phyloP scores from a whole-genome alignment of 1,284 basidiomycete genomes.

The Stygiomarasmius scandens region DNA sequence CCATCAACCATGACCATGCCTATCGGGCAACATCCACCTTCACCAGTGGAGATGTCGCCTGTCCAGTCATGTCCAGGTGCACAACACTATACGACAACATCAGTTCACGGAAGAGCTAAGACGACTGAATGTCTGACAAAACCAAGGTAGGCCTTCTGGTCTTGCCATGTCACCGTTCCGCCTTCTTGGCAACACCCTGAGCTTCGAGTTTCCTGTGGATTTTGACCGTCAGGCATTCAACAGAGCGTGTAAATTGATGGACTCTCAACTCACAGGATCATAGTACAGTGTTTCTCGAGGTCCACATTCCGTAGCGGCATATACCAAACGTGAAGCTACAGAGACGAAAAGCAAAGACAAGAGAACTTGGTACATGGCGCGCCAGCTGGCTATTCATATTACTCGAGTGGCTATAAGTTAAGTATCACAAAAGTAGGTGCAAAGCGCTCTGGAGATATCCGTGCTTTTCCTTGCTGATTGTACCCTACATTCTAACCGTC shows the following conservation, averaged over 20 bases:
- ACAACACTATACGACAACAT: background rate
- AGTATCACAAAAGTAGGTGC: no score
- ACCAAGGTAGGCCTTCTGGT: conserved; percentile 7
- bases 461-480: no score
- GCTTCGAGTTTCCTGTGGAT: background rate
- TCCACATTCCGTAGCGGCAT: background rate
- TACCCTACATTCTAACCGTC: no score
- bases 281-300: conserved; percentile 3
- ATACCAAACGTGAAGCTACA: background rate
- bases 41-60: conserved; percentile 5
- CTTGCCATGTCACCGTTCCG: conserved; percentile 10
- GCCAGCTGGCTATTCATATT: background rate
- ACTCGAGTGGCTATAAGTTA: no score
- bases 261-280: conserved; percentile 7
- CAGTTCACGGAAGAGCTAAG: background rate
- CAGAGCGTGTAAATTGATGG: background rate
- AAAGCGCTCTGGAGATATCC: no score
- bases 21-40: conserved; percentile 12
- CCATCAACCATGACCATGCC: conserved; percentile 8
- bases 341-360: background rate
- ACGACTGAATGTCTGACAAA: conserved; percentile 1
- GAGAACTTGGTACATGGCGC: background rate
- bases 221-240: no score
- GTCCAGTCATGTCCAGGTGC: conserved; percentile 10
- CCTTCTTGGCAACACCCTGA: conserved; percentile 2